A percentile compares a stretch with the other conserved stretches of the same genome.
These are phyloP conservation scores for Fusarium sp. DNA, from an alignment of 2,329 filamentous ascomycete genomes.

Conservation along the genomic window DNA sequence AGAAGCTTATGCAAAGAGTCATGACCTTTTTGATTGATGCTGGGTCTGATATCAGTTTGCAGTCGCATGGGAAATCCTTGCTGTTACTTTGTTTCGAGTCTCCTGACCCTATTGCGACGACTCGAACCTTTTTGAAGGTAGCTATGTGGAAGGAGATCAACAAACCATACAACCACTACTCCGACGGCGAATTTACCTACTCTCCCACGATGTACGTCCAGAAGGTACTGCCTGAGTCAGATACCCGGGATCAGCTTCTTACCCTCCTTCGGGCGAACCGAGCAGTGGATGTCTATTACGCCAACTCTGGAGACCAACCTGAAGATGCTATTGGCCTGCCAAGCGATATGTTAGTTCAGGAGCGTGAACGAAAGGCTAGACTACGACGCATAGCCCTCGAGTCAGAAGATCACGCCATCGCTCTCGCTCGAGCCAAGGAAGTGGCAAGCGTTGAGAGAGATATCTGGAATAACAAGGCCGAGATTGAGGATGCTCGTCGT, in stretches of 20 bases:
- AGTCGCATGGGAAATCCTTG: conserved; percentile 67
- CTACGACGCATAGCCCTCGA: conserved; percentile 59
- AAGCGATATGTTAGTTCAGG: conserved; percentile 59
- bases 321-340: conserved; percentile 65
- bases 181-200: conserved; percentile 65
- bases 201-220: conserved; percentile 73
- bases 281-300: conserved; percentile 65
- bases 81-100: conserved; percentile 71
- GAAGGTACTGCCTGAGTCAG: conserved; percentile 57
- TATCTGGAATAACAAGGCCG: conserved; percentile 60
- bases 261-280: conserved; percentile 63
- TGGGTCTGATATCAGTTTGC: conserved; percentile 67
- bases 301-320: conserved; percentile 64
- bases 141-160: conserved; percentile 75
- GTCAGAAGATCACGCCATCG: conserved; percentile 60
- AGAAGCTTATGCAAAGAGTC: conserved; percentile 67
- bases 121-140: conserved; percentile 68
- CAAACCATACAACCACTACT: conserved; percentile 67
- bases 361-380: conserved; percentile 62
- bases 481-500: conserved; percentile 64
- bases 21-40: conserved; percentile 67
- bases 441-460: conserved; percentile 63
- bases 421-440: conserved; percentile 62
- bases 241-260: conserved; percentile 57
- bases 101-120: conserved; percentile 64